Evolutionary conservation across 2,329 filamentous ascomycete genomes (phyloP).

Genomic region (Sporothrix variecibatus): DNA sequence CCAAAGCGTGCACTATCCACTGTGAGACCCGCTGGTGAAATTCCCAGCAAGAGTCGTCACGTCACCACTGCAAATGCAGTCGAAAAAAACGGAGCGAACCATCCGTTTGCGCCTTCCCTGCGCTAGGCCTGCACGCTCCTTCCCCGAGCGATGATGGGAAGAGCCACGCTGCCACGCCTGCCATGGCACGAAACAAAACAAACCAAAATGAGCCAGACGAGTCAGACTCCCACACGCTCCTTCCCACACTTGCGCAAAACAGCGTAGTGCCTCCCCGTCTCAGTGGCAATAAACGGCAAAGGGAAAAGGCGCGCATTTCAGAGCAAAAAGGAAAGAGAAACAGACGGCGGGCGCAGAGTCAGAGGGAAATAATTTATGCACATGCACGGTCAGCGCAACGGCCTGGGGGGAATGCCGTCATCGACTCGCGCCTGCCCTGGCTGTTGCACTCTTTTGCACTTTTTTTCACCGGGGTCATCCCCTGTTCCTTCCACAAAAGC

Average conservation of each 20-base stretch:
- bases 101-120: conserved; percentile 14
- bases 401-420: conserved; percentile 13
- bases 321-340: background rate
- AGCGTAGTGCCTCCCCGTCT: background rate
- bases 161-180: background rate
- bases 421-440: conserved; percentile 12
- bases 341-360: background rate
- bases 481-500: background rate
- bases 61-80: background rate
- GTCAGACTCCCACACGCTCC: background rate
- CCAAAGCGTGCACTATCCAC: background rate
- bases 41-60: background rate
- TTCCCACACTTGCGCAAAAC: background rate
- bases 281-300: background rate
- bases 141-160: conserved; percentile 17
- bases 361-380: conserved; percentile 11
- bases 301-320: background rate
- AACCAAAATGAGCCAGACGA: background rate
- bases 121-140: conserved; percentile 14
- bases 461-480: background rate
- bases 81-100: conserved; percentile 13
- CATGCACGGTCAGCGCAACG: conserved; percentile 13
- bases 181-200: conserved; percentile 12
- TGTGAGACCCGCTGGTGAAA: background rate
- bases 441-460: background rate